These are phyloP conservation scores for Ceratorhiza oryzae-sativae DNA, from an alignment of 1,284 basidiomycete species.

Conservation along the genomic window DNA sequence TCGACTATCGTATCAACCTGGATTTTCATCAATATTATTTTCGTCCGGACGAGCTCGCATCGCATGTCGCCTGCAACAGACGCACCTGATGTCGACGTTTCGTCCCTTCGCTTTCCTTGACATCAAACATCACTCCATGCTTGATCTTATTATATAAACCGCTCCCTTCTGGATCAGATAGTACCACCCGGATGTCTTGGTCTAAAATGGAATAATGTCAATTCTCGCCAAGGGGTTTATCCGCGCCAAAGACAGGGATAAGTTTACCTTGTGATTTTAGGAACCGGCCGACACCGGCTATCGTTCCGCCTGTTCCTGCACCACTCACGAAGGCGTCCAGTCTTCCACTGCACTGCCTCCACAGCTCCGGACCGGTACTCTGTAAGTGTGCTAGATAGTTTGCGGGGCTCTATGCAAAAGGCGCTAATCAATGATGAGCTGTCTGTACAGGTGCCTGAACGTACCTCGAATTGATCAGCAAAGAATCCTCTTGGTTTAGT, in stretches of 20 bases:
- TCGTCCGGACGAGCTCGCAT: neutral
- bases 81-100: constrained; percentile 81
- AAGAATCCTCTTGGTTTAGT: constrained; percentile 78
- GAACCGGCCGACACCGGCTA: constrained; percentile 84
- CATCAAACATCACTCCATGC: constrained; percentile 93
- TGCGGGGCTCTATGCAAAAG: constrained; percentile 70
- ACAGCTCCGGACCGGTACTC: constrained; percentile 95
- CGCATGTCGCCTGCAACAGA: neutral
- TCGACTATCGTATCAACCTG: constrained; percentile 88
- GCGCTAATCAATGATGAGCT: neutral
- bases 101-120: constrained; percentile 93
- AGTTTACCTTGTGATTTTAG: constrained; percentile 56
- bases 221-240: neutral
- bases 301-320: constrained; percentile 94
- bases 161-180: constrained; percentile 94
- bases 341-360: constrained; percentile 86
- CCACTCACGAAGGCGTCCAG: constrained; percentile 93
- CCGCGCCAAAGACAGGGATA: constrained; percentile 45
- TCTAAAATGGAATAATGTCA: neutral
- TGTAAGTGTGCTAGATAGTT: constrained; percentile 91
- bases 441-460: constrained; percentile 38
- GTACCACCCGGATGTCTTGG: constrained; percentile 67
- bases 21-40: neutral
- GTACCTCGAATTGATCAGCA: constrained; percentile 92
- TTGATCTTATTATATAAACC: constrained; percentile 97